Evolutionary conservation across 2,329 filamentous ascomycete species (phyloP), one percentile per base, ranked within the genome.

Genomic region (Sarocladium oryzae): DNA sequence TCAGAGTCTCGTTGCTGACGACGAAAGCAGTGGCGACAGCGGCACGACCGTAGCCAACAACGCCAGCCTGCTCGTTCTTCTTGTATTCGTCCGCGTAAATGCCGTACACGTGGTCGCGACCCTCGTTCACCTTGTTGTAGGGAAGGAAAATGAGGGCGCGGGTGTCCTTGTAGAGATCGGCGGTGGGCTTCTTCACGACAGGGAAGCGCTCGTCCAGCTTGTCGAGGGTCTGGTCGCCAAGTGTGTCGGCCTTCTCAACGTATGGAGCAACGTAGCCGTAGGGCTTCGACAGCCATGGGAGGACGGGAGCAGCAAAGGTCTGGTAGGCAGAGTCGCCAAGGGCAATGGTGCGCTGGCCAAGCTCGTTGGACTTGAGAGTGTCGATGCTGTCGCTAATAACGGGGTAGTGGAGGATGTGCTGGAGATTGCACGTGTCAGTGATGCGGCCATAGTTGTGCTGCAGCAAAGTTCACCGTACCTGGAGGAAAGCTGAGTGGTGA

Each of bases 401-500:
- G 36, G 92, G 92, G 71, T 95, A 96, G 58, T 85, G 85, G 60
- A 84, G 77, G 56, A 96, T 78, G 66, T 96, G 91, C 89, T 95
- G 60, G 36, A 32, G 41, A 46, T 52, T 4, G 33, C 16, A 10
- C 23, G 4, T 35, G 16, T 51, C 16, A 40, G 49, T 21, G 36
- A 38, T 36, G 10, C 7, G 20, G n/a, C n/a, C n/a, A n/a, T n/a
- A n/a, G n/a, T n/a, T n/a, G n/a, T n/a, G n/a, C n/a, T n/a, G n/a
- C n/a, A n/a, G n/a, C n/a, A n/a, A n/a, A n/a, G n/a, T n/a, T n/a
- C n/a, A n/a, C n/a, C n/a, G n/a, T 69, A 78, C 75, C 62, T 75
- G 68, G 51, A 79, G 51, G 60, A 78, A 78, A 52, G 72, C 74
- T 46, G 76, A 80, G 57, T 66, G 67, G 35, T 67, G 64, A 51